Base-by-base conservation (phyloP, 2,329 filamentous ascomycete species). In the Dothiorella sarmentorum region DNA sequence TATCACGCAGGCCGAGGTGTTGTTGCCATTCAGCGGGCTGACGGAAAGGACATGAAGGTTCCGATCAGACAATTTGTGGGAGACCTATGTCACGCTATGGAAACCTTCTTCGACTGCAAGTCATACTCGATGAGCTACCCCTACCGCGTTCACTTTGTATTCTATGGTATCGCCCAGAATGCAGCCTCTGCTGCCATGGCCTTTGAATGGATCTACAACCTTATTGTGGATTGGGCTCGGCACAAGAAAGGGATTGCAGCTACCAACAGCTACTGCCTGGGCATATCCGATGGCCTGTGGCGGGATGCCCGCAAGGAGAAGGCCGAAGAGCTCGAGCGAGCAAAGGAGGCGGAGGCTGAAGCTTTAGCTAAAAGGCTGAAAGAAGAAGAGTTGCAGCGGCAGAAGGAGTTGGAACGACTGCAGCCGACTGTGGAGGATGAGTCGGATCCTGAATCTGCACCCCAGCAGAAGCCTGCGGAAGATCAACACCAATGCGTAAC, bases 91-190 rank as follows among this genome's bases (percentile, higher is more conserved):
- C 0, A 1, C 0, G 51, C 51, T 3, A 56, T 56, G 37, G 2
- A 3, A 1, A 31, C 3, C 6, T 56, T 33, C 33, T 56, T 56
- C 38, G 37, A 56, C 22, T 22, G 40, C 24, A 43, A 43, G 17
- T 0, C 2, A 65, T 5, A 69, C 68, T 0, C 66, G 62, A 9
- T 62, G 60, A 9, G 69, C 70, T 38, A 64, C 60, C 0, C 42
- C 33, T 61, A 61, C 27, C 7, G 18, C 3, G 22, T 64, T 29
- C 4, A 26, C 4, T 52, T 20, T 20, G 62, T 58, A 2, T 68
- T 67, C 56, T 66, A 63, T 40, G 67, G 67, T 3, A 63, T 68
- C 37, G 63, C 62, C 2, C 58, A 62, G 20, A 66, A 66, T 26
- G 67, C 67, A 4, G 61, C 63, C 1, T 61, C 61, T 7, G 65